Conservation (phyloP, 768 basidiomycete genomes). For the Tricholoma sp. region DNA sequence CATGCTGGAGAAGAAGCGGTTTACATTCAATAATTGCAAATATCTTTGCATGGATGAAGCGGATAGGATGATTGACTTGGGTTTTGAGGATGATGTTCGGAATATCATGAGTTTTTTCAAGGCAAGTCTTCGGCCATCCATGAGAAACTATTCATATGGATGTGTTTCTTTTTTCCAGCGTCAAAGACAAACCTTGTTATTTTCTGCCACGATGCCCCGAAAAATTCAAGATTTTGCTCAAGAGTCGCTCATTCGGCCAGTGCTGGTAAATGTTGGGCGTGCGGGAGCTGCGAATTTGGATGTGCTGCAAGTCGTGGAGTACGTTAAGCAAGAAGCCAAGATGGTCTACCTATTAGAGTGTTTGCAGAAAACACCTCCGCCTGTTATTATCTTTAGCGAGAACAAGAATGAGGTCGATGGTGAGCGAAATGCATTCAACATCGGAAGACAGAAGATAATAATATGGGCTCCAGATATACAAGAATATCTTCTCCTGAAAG, state of each 20-base stretch:
- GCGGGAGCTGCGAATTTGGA: conserved; percentile 98
- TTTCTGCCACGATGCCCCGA: conserved; percentile 98
- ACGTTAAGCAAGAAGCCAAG: conserved; percentile 99
- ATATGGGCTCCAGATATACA: conserved; percentile 74
- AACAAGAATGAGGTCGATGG: conserved; percentile 99
- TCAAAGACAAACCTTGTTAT: conserved; percentile 94
- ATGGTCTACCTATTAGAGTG: conserved; percentile 99
- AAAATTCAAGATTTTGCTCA: conserved; percentile 99
- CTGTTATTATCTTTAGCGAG: conserved; percentile 96
- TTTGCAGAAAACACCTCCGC: conserved; percentile 96
- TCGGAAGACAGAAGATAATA: too few relatives aligned
- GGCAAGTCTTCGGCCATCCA: conserved; percentile 35
- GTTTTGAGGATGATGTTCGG: conserved; percentile 97
- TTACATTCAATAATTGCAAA: conserved; percentile 92
- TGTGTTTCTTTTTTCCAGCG: conserved; percentile 44
- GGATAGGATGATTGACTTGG: conserved; percentile 98
- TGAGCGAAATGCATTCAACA: conserved; percentile 26
- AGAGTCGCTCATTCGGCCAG: conserved; percentile 89
- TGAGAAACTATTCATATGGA: conserved; percentile 2
- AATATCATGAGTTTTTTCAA: conserved; percentile 99
- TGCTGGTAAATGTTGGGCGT: conserved; percentile 95
- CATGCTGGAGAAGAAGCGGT: conserved; percentile 93
- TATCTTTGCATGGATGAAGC: conserved; percentile 99
- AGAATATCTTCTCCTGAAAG: conserved; percentile 93
- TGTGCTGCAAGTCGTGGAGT: conserved; percentile 94